These are phyloP conservation scores for Baeospora myosura DNA, from an alignment of 1,284 basidiomycete species.

Conservation along the genomic window DNA sequence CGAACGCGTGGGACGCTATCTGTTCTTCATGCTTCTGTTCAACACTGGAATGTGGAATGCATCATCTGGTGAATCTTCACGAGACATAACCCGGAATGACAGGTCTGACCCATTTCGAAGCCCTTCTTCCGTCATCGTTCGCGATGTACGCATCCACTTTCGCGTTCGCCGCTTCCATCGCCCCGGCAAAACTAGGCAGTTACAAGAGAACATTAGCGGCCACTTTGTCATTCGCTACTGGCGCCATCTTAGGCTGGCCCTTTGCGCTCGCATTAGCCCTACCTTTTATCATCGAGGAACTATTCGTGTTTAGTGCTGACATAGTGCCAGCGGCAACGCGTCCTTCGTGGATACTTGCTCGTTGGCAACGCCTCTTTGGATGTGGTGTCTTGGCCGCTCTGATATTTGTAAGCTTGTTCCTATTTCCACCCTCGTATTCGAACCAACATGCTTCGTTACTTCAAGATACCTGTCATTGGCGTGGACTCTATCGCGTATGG, in stretches of 20 bases:
- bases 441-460: conserved; percentile 8
- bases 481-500: conserved; percentile 90
- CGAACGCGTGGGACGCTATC: conserved; percentile 84
- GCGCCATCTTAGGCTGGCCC: conserved; percentile 93
- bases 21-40: conserved; percentile 78
- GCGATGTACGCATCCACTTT: conserved; percentile 88
- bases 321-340: conserved; percentile 46
- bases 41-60: conserved; percentile 95
- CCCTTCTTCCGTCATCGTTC: conserved; percentile 91
- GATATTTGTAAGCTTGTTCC: conserved; percentile 53
- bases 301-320: conserved; percentile 75
- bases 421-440: conserved; percentile 1
- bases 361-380: conserved; percentile 57
- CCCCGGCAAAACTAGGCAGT: conserved; percentile 57
- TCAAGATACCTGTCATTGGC: conserved; percentile 76
- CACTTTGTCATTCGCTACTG: conserved; percentile 71
- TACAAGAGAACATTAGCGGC: conserved; percentile 52
- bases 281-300: conserved; percentile 88
- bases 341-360: conserved; percentile 49
- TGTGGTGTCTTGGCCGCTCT: conserved; percentile 53
- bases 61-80: conserved; percentile 55
- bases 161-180: conserved; percentile 72
- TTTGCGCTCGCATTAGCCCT: conserved; percentile 82
- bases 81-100: conserved; percentile 4
- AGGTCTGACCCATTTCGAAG: conserved; percentile 29